phyloP scores from a whole-genome alignment of 2,329 filamentous ascomycete species.

The Chaetomiaceae sp. region DNA sequence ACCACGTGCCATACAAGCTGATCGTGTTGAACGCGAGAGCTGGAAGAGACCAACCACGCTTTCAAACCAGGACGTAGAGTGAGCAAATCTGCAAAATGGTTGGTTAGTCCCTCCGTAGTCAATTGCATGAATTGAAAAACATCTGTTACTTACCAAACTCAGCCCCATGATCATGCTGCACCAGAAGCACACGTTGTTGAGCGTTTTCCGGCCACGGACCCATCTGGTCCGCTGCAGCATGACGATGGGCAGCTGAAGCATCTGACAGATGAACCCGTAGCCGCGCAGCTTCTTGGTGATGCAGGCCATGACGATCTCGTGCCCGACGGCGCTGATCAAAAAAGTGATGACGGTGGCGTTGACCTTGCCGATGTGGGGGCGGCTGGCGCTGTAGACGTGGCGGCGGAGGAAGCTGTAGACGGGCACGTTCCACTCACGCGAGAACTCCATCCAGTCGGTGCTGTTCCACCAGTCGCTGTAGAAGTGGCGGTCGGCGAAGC shows the following conservation, averaged over 20 bases:
- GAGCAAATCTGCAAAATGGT: conserved; percentile 42
- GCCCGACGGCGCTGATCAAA: conserved; percentile 78
- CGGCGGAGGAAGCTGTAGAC: conserved; percentile 92
- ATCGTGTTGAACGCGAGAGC: not conserved
- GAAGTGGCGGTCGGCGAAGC: conserved; percentile 90
- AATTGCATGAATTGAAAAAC: conserved; percentile 8
- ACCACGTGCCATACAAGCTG: conserved; percentile 6
- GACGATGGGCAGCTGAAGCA: conserved; percentile 95
- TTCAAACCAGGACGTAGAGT: conserved; percentile 46
- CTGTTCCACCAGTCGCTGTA: conserved; percentile 75
- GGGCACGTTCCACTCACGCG: conserved; percentile 93
- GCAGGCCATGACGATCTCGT: conserved; percentile 95
- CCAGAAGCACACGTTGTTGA: conserved; percentile 92
- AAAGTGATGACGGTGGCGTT: conserved; percentile 87
- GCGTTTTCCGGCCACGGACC: conserved; percentile 65
- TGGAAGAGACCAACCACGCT: not conserved
- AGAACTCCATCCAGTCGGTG: conserved; percentile 92
- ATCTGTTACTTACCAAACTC: conserved; percentile 58
- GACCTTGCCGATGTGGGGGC: conserved; percentile 66
- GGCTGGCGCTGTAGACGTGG: conserved; percentile 84
- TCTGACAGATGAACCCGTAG: conserved; percentile 91
- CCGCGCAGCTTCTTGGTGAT: conserved; percentile 95
- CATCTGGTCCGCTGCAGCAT: conserved; percentile 75
- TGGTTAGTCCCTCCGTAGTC: conserved; percentile 7
- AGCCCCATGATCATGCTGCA: conserved; percentile 83